A percentile compares a stretch with the other conserved stretches of the same genome.
phyloP scores from a whole-genome alignment of 306 rosid genomes.

The Lathyrus sativus region DNA sequence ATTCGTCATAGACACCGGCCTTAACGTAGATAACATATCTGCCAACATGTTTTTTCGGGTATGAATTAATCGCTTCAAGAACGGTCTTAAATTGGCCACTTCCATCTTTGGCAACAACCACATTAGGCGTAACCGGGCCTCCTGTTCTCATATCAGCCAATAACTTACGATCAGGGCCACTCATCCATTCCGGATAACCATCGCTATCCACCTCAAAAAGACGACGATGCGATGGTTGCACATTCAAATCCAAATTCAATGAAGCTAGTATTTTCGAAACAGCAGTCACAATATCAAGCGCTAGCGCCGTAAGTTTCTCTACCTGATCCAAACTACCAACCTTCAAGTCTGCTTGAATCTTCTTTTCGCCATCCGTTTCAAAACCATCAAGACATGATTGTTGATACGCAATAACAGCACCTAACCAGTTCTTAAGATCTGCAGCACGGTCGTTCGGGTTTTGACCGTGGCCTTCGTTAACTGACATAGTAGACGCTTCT shows the following conservation, averaged over 20 bases:
- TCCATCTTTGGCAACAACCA: slow-evolving; percentile 78
- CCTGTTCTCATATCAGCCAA: slow-evolving; percentile 35
- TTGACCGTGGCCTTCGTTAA: neutral
- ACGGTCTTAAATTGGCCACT: slow-evolving; percentile 70
- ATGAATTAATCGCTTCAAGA: slow-evolving; percentile 56
- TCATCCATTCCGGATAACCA: slow-evolving; percentile 63
- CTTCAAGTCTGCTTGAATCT: slow-evolving; percentile 34
- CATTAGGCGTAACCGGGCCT: slow-evolving; percentile 40
- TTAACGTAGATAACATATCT: slow-evolving; percentile 67
- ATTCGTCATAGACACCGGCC: slow-evolving; percentile 67
- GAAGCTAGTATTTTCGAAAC: slow-evolving; percentile 37
- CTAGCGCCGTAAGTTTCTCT: slow-evolving; percentile 52
- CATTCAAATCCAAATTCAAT: slow-evolving; percentile 41
- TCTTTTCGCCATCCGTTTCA: slow-evolving; percentile 31
- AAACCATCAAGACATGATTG: slow-evolving; percentile 62
- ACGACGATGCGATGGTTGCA: slow-evolving; percentile 47
- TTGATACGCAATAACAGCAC: slow-evolving; percentile 59
- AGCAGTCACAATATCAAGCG: slow-evolving; percentile 56
- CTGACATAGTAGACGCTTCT: slow-evolving; percentile 26
- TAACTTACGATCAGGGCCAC: slow-evolving; percentile 55
- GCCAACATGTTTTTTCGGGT: slow-evolving; percentile 49
- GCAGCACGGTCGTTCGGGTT: slow-evolving; percentile 31
- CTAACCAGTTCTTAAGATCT: slow-evolving; percentile 68
- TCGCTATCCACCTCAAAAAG: slow-evolving; percentile 49
- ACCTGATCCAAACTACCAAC: slow-evolving; percentile 35